Evolutionary conservation across 805 yeast species (phyloP), one percentile per base, ranked within the genome.

Genomic region (Priceomyces carsonii): DNA sequence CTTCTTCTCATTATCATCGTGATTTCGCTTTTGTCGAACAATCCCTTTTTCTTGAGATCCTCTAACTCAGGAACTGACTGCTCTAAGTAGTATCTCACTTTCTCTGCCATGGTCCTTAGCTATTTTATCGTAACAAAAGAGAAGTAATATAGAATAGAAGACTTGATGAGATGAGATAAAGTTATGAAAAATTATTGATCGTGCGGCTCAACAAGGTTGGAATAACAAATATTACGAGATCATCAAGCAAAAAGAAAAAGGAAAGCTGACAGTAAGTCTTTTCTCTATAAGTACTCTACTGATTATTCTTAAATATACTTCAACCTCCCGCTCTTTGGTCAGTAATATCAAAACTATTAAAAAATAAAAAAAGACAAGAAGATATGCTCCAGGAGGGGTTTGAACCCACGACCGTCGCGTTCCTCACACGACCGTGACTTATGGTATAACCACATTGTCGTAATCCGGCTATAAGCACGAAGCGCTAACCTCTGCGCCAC

Each of bases 61-160:
- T 90, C 91, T 36, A 93, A 72, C 61, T 93, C 99, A 0, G 96
- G 95, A 53, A 90, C 89, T 4, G 89, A 77, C 66, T 72, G 80
- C 55, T 79, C 83, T 48, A 79, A 55, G 50, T 68, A 74, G 52
- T 71, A 76, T 59, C 83, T 68, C 8, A 66, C 68, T 38, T 59
- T 66, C 21, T 68, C 71, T 10, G 72, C 63, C 73, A 68, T 67
- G 16, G 26, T 38, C 25, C 30, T 23, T 13, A 18, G 32, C 8
- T 19, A 5, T 16, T 27, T 5, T 6, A 8, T 6, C 15, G 5
- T 18, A 5, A n/a, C 26, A 23, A 5, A 23, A 23, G 8, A 12
- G 26, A 13, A 12, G n/a, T 13, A 7, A 23, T 23, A 12, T 23
- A 23, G 26, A 12, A 12, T 23, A 13, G 26, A 23, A n/a, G 14